Base-by-base conservation (phyloP, 2,329 filamentous ascomycete genomes). In the Cordyceps cateniannulata region DNA sequence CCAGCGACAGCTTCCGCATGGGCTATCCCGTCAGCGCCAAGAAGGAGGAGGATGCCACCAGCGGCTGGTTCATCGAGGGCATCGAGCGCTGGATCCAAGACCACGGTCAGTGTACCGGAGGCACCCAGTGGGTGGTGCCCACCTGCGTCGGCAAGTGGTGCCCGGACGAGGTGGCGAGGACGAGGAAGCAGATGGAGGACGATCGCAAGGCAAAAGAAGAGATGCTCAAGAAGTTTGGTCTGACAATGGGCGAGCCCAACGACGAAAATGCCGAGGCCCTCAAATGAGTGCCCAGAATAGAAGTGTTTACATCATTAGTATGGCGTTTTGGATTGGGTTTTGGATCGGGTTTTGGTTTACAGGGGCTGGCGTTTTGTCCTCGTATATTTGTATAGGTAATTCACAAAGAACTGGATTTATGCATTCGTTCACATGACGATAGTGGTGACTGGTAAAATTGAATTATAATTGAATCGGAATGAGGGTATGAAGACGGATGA, bases 41-140 rank as follows among this genome's bases (percentile, higher is more conserved):
- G 38, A 69, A 70, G 24, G 71, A 71, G 47, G 69, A 67, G 12
- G 72, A 67, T 40, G 76, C 73, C 62, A 72, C 68, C 24, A 79
- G 77, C 53, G 78, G 78, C 1, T 80, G 78, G 78, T 74, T 79
- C 61, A 65, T 78, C 38, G 70, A 76, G 56, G 77, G 78, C 44
- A 80, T 80, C 67, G 71, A 76, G 45, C 73, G 78, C 62, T 81
- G 78, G 78, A 77, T 79, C 55, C 70, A 73, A 8, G 72, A 75
- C 20, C 75, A 71, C 66, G 78, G 77, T 8, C 74, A 79, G 51
- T 81, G 78, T 63, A 7, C 9, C 8, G 66, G 66, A 3, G 64
- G 66, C 47, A 67, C 74, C 4, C 69, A 71, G 14, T 80, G 78
- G 78, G 76, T 72, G 62, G 68, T 69, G 35, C 70, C 73, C 3